Evolutionary conservation across 306 rosid species (phyloP), one percentile per base, ranked within the genome.

Genomic region (barrel medic (Medicago truncatula)): DNA sequence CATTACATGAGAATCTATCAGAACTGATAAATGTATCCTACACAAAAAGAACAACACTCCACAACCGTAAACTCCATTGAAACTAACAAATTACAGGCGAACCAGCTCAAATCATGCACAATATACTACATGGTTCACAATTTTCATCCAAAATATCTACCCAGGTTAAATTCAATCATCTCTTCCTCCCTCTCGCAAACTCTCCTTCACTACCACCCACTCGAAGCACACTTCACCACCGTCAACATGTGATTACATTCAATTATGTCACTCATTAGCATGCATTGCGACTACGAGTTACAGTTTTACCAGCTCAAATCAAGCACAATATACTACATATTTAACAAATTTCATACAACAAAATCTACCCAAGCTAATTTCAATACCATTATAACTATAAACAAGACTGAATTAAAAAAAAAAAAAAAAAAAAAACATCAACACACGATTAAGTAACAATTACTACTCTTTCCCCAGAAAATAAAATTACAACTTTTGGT

Each of bases 341-440:
- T 14, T 40, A 53, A 39, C 66, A 54, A 58, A 62, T 49, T 23
- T 5, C 40, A 59, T 40, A 61, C n/a, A 60, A 25, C 28, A 68
- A 68, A 75, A 63, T 25, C 53, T 9, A 18, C 7, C 36, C 56
- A 43, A 2, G 4, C 18, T 38, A 38, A 50, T 18, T 31, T 31
- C 56, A 40, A 47, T 23, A 41, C 34, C 2, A 1, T 59, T 50
- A 64, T 39, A 64, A 12, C 28, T 50, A 14, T 13, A 38, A 59
- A 66, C 12, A 14, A 63, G 16, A 58, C 57, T 28, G 4, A 34
- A 34, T 34, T 34, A 34, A 7, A 3, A 1, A 31, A 34, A 31
- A 31, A 34, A 31, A 31, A 4, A 31, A 31, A 44, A 12, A 15
- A 46, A 43, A n/a, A 16, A 36, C 2, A 6, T 8, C 14, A 23